Base-by-base conservation (phyloP, 345 rosid species). In the Bruguiera sexangula region DNA sequence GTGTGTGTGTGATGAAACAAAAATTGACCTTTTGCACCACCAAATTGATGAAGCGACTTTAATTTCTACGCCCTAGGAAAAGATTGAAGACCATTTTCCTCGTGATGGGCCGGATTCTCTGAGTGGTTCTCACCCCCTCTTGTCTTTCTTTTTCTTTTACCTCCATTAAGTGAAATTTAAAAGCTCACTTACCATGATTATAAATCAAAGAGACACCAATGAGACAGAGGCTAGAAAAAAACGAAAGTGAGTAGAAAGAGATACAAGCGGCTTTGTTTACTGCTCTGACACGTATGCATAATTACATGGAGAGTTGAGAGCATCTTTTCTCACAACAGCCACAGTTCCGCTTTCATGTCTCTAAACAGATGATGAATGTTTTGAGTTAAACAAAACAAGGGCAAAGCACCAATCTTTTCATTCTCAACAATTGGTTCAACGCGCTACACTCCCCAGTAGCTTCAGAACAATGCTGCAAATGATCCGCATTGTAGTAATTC, bases 51-150 rank as follows among this genome's bases (percentile, higher is more conserved):
- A 24, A 68, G 22, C 16, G 51, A 27, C 19, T 46, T 57, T 32
- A 19, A 48, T 31, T 15, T 56, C 60, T 27, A 21, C 24, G 9
- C 29, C 50, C 50, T 26, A 6, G 15, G 51, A 52, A 61, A 66
- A 50, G 34, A 32, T 27, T 21, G 39, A 1, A 50, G 19, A 62
- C 62, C 72, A 27, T 39, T 73, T 67, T 67, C 77, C 77, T 73
- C 77, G 78, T 56, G 73, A 55, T 36, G 73, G 59, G 60, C 69
- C n/a, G 31, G 63, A 68, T 75, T 69, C 78, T 65, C 72, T 6
- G 22, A 39, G 56, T 39, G 43, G 36, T 31, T n/a, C 22, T 6
- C 36, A 46, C 43, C 20, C 7, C 60, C 22, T 50, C 62, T 70
- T 46, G 29, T 39, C 64, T 29, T 18, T 39, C 8, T 30, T 34